These are phyloP conservation scores for Fusarium scirpi DNA, from an alignment of 2,329 filamentous ascomycete species.

Conservation along the genomic window DNA sequence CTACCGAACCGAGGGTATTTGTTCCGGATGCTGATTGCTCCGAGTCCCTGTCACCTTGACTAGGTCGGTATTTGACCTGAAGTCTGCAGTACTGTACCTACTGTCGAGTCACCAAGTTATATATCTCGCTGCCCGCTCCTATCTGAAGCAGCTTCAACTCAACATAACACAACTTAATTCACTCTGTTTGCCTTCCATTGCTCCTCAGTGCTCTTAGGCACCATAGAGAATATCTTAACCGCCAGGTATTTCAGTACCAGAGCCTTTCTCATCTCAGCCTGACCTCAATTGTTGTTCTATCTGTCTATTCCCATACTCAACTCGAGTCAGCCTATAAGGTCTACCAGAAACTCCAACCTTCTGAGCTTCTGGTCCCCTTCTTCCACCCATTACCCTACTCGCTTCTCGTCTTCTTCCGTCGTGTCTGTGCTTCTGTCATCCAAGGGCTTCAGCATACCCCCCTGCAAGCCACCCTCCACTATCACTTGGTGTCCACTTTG, in stretches of 20 bases:
- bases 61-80: constrained; percentile 6
- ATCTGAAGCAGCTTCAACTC: constrained; percentile 5
- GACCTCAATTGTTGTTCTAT: background rate
- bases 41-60: constrained; percentile 20
- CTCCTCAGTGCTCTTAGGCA: constrained; percentile 31
- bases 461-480: constrained; percentile 8
- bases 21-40: constrained; percentile 33
- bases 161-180: constrained; percentile 9
- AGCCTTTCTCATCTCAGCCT: constrained; percentile 13
- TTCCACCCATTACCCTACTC: constrained; percentile 1
- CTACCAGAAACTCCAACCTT: constrained; percentile 2
- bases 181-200: background rate
- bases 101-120: constrained; percentile 1
- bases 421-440: constrained; percentile 23
- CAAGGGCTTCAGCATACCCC: constrained; percentile 1
- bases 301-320: background rate
- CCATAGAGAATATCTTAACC: constrained; percentile 2
- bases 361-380: background rate
- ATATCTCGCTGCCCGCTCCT: constrained; percentile 24
- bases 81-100: background rate
- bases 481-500: constrained; percentile 22
- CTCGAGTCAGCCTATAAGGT: constrained; percentile 4
- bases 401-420: constrained; percentile 10
- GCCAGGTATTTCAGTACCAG: constrained; percentile 9
- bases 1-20: background rate